These are phyloP conservation scores for Stromatinia cepivora DNA, from an alignment of 2,329 filamentous ascomycete genomes.

Conservation along the genomic window DNA sequence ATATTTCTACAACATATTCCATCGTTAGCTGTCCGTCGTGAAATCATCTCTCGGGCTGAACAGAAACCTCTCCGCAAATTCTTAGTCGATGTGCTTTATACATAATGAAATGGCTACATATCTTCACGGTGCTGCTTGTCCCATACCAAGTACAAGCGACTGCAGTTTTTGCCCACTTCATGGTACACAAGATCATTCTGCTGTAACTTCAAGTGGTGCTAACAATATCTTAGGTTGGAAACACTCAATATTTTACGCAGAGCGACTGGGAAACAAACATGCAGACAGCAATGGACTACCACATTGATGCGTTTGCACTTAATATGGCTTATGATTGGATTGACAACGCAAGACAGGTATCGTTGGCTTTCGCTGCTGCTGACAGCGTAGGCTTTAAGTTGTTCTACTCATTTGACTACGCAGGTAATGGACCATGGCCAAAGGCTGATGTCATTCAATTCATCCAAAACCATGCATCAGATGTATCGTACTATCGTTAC, in stretches of 20 bases:
- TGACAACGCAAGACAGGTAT: conserved; percentile 36
- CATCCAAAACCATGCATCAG: not conserved
- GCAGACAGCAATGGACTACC: conserved; percentile 37
- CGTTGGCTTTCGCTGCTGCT: conserved; percentile 36
- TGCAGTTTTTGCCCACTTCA: not conserved
- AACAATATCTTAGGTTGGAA: not conserved
- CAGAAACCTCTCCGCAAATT: too few species aligned
- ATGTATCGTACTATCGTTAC: not conserved
- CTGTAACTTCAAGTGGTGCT: not conserved
- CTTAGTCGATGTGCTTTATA: too few species aligned
- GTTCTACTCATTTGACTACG: conserved; percentile 41
- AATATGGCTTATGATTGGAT: conserved; percentile 35
- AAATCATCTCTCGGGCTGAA: too few species aligned
- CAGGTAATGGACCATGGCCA: conserved; percentile 18
- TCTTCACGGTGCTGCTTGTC: not conserved
- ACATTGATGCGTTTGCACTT: conserved; percentile 41
- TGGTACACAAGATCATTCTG: not conserved
- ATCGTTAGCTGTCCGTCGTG: too few species aligned
- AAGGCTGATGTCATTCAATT: conserved; percentile 1
- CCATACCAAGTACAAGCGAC: not conserved
- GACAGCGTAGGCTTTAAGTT: conserved; percentile 37
- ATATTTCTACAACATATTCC: too few species aligned
- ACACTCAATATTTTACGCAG: not conserved
- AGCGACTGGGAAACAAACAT: conserved; percentile 38
- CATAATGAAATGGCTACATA: too few species aligned